These are phyloP conservation scores for Ogataea neopini DNA, from an alignment of 805 yeast species.

Conservation along the genomic window DNA sequence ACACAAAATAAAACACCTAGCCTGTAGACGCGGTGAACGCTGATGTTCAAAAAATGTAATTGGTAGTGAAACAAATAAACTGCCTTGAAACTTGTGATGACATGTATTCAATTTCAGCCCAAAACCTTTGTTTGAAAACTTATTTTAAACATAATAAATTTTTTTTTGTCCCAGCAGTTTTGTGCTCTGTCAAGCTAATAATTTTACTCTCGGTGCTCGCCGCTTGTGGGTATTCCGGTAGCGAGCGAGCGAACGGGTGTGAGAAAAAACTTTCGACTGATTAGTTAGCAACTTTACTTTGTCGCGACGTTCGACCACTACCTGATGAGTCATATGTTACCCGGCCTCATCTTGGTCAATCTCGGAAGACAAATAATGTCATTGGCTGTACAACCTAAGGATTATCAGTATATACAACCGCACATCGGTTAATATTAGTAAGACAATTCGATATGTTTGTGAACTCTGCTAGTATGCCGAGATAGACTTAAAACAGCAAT, in stretches of 20 bases:
- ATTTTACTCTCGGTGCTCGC: not conserved
- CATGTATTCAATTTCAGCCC: not conserved
- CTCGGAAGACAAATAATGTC: too few relatives aligned
- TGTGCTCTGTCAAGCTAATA: not conserved
- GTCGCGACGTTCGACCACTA: not conserved
- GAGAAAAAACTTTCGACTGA: not conserved
- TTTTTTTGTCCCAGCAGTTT: conserved; percentile 6
- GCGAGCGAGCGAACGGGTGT: not conserved
- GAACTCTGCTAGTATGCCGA: too few relatives aligned
- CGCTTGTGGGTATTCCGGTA: conserved; percentile 2
- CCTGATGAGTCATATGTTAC: not conserved
- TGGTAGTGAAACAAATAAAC: not conserved
- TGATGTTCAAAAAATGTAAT: not conserved
- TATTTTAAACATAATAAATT: not conserved
- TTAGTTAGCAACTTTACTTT: too few relatives aligned
- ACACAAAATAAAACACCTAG: conserved; percentile 2
- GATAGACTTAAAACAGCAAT: too few relatives aligned
- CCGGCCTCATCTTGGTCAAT: not conserved
- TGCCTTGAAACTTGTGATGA: not conserved
- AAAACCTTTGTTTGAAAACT: not conserved
- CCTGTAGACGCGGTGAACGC: not conserved
- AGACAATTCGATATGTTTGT: too few relatives aligned
- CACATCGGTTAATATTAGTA: too few relatives aligned
- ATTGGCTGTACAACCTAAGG: too few relatives aligned
- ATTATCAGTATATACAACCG: too few relatives aligned